Evolutionary conservation across 2,329 filamentous ascomycete genomes (phyloP), one percentile per base, ranked within the genome.

Genomic region (Tolypocladium inflatum): DNA sequence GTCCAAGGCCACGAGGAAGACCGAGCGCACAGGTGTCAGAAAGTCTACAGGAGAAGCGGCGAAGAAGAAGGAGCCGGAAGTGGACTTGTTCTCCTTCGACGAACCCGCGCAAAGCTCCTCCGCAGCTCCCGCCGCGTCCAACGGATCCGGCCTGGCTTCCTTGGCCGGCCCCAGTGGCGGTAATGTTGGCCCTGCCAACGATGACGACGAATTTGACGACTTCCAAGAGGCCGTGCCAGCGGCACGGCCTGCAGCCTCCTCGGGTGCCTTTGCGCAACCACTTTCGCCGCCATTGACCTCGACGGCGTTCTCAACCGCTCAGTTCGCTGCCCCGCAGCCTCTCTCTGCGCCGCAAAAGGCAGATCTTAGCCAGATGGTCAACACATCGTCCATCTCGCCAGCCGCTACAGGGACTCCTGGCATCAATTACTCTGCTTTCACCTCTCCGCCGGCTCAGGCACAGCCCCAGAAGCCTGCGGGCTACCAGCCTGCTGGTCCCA

Each of bases 121-220:
- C 3, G 67, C 75, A 10, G 70, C 75, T 54, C 71, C 77, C 13
- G 68, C 79, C 6, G 77, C 76, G 0, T 77, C 81, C 11, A 76
- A 75, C 53, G 71, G 71, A 55, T 75, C 77, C 54, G 77, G 76
- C 17, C 64, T 85, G 54, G 76, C 77, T 51, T 73, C 78, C 19
- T 69, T 85, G 54, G 59, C 67, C 35, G 65, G 66, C 43, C 60
- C 63, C 55, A 64, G 62, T 17, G 48, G 48, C 56, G 57, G 57
- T 55, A 60, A 61, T 38, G 63, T 60, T 2, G 62, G 62, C 21
- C 54, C 74, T 19, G 73, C 74, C 37, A 77, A 78, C 48, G 85
- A 84, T 61, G 93, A 97, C 63, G 92, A 96, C 64, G 94, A 97
- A 62, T 97, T 97, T 68, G 94, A 97, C 69, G 94, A 99, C 69